phyloP scores from a whole-genome alignment of 768 basidiomycete genomes.

The Cystobasidium ongulense region DNA sequence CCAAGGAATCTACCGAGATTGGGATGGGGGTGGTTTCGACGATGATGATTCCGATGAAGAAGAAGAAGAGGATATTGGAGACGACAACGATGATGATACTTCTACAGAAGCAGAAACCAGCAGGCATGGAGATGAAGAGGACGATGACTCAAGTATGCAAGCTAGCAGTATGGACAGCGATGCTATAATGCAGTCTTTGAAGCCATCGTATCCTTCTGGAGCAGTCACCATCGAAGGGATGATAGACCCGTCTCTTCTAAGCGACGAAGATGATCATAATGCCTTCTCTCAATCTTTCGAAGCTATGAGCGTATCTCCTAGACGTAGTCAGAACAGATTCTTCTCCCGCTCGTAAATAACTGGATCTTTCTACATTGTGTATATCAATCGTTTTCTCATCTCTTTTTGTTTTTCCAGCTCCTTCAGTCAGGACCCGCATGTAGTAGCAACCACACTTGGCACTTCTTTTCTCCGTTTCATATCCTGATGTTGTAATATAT shows the following conservation, averaged over 20 bases:
- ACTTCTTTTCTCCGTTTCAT: too few relatives aligned
- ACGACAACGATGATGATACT: background rate
- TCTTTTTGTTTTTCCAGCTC: background rate
- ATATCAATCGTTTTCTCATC: background rate
- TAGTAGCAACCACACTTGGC: too few relatives aligned
- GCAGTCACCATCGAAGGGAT: conserved; percentile 3
- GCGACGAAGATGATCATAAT: background rate
- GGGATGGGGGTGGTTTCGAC: conserved; percentile 71
- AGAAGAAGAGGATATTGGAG: conserved; percentile 38
- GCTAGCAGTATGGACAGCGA: conserved; percentile 8
- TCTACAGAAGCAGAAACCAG: conserved; percentile 2
- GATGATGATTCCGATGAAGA: conserved; percentile 46
- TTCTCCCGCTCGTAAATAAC: background rate
- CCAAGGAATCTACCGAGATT: conserved; percentile 76
- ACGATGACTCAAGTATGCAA: background rate
- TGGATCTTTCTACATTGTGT: too few relatives aligned
- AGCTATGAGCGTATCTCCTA: conserved; percentile 36
- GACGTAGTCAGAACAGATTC: background rate
- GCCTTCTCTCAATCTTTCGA: conserved; percentile 36
- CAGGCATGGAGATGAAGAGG: background rate
- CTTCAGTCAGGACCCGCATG: too few relatives aligned
- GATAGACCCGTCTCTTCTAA: conserved; percentile 12
- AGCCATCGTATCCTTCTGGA: background rate
- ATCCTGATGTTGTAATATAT: too few relatives aligned
- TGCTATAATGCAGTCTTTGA: background rate